A percentile compares a stretch with the other conserved stretches of the same genome.
Conservation (phyloP, 352 stramenopile genomes). For the Pythium coloratum region DNA sequence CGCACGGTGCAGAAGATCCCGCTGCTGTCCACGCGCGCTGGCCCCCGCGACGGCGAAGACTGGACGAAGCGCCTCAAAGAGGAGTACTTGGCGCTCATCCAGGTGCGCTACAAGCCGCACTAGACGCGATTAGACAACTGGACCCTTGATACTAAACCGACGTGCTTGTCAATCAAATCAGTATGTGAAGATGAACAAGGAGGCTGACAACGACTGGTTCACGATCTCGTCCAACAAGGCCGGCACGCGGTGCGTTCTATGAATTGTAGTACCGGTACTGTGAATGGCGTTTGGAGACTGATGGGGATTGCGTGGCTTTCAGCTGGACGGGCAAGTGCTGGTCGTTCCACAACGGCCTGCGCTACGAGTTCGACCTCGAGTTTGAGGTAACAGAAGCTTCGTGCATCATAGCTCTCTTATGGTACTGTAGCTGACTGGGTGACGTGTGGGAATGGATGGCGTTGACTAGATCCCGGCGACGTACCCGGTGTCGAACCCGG, state of each 20-base stretch:
- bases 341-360: slow-evolving; percentile 84
- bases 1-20: slow-evolving; percentile 83
- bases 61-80: slow-evolving; percentile 88
- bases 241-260: slow-evolving; percentile 48
- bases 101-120: slow-evolving; percentile 29
- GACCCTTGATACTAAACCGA: neutral
- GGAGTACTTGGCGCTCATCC: slow-evolving; percentile 86
- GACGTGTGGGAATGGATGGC: neutral
- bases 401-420: neutral
- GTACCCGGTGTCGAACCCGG: slow-evolving; percentile 80
- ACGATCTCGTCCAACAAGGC: slow-evolving; percentile 85
- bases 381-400: slow-evolving; percentile 48
- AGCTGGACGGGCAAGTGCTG: slow-evolving; percentile 88
- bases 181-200: slow-evolving; percentile 91
- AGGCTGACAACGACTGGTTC: slow-evolving; percentile 90
- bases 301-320: slow-evolving; percentile 5
- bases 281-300: neutral
- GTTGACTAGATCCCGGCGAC: slow-evolving; percentile 64
- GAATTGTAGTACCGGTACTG: neutral
- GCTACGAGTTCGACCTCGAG: slow-evolving; percentile 86
- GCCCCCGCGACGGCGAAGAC: slow-evolving; percentile 71
- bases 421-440: neutral
- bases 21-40: slow-evolving; percentile 75
- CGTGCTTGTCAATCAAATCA: slow-evolving; percentile 15
- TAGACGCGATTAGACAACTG: neutral